Evolutionary conservation across 768 basidiomycete species (phyloP), one percentile per base, ranked within the genome.

Genomic region (Fibroporia radiculosa): DNA sequence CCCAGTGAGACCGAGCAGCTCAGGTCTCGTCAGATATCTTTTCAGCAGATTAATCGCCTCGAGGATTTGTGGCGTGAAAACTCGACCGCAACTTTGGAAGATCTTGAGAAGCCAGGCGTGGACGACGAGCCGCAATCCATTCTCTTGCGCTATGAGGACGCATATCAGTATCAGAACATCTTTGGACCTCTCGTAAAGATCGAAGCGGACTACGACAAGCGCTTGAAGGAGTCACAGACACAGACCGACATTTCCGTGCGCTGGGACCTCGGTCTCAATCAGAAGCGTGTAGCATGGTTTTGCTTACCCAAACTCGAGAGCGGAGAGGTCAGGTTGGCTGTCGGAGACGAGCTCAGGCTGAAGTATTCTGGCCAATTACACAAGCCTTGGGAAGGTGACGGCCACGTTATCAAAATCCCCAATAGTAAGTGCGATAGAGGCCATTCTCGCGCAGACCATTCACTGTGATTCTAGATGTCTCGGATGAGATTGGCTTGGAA

Each of bases 201-300:
- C 55, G 96, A 99, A 60, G 96, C 96, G 2, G 96, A 99, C 67
- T 99, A 97, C 57, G 96, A 99, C 61, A 97, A 97, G 68, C 78
- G 84, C 44, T 74, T 98, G 57, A 99, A 99, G 67, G 96, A 99
- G 64, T 90, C 91, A 49, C 96, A 99, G 68, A 98, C 96, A 0
- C 95, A 99, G 68, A 96, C 89, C 4, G 91, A 95, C 50, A 93
- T 99, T 57, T 82, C 83, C 22, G 85, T 99, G 19, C 73, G 96
- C 35, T 99, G 96, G 96, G 96, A 99, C 65, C 71, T 98, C 41
- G 96, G 96, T 62, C 68, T 99, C 54, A 99, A 99, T 63, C 96
- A 99, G 68, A 98, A 97, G 67, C 80, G 96, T 24, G 85, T 98
- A n/a, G 95, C 96, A 0, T 99, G 95, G 92, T 99, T 99, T 63